These are phyloP conservation scores for Yamadazyma sp. DNA, from an alignment of 1,139 yeast species.

Conservation along the genomic window DNA sequence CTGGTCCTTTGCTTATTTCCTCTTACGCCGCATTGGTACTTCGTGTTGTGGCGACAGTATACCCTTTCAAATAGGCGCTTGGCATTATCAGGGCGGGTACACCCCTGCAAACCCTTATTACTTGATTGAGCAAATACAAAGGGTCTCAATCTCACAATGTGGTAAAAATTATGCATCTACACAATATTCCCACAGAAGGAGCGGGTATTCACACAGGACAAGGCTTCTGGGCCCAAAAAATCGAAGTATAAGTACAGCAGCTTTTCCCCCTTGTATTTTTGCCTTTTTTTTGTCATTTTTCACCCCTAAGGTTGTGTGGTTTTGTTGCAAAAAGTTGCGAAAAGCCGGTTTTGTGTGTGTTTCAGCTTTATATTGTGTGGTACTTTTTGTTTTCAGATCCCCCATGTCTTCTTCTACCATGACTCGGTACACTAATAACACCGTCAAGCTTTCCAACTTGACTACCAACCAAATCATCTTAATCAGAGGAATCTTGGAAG, in stretches of 20 bases:
- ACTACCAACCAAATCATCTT: constrained; percentile 12
- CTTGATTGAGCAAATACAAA: not conserved
- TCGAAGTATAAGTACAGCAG: too few relatives aligned
- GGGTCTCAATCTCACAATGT: not conserved
- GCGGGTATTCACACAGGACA: too few relatives aligned
- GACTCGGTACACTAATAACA: not conserved
- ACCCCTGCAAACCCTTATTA: not conserved
- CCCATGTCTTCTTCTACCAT: not conserved
- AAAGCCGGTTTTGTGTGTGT: not conserved
- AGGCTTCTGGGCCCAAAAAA: too few relatives aligned
- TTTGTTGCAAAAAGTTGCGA: constrained; percentile 1
- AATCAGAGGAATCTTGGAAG: constrained; percentile 11
- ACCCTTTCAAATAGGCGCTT: too few relatives aligned
- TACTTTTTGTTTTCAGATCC: not conserved
- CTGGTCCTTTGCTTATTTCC: too few relatives aligned
- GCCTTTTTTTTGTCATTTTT: not conserved
- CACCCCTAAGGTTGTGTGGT: not conserved
- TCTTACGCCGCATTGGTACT: too few relatives aligned
- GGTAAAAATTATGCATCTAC: not conserved
- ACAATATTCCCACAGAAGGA: not conserved
- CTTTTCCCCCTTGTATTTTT: not conserved
- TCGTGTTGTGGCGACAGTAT: too few relatives aligned
- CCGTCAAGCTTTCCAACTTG: constrained; percentile 1
- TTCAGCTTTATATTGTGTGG: constrained; percentile 1
- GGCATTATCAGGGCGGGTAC: too few relatives aligned